Percentiles rank a stretch among this genome's conserved stretches.
These are phyloP conservation scores for Daphne laureola DNA, from an alignment of 441 rosid species.

Conservation along the genomic window DNA sequence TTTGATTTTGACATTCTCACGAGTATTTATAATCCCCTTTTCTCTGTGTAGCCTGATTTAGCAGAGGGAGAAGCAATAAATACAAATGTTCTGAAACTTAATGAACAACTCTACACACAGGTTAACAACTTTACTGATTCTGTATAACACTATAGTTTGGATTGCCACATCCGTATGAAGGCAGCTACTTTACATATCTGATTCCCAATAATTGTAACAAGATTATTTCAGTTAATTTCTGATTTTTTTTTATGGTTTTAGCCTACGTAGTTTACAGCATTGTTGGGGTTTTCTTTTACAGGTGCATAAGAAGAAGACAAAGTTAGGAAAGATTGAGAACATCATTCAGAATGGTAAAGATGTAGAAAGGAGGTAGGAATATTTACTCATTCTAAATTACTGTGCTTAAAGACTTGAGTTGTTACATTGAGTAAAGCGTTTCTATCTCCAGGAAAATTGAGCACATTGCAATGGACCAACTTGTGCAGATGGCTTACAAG, in stretches of 20 bases:
- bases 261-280: neutral
- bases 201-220: too few species aligned
- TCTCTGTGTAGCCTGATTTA: conserved; percentile 74
- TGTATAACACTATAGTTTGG: neutral
- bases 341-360: conserved; percentile 45
- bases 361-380: conserved; percentile 51
- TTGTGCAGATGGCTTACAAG: conserved; percentile 73
- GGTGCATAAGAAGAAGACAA: conserved; percentile 55
- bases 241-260: neutral
- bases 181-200: too few species aligned
- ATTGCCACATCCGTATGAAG: too few species aligned
- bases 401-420: conserved; percentile 8
- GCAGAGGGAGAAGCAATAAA: conserved; percentile 66
- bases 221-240: neutral
- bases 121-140: conserved; percentile 23
- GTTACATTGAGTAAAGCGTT: conserved; percentile 15
- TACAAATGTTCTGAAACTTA: conserved; percentile 56
- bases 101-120: conserved; percentile 64
- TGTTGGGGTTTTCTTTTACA: conserved; percentile 18
- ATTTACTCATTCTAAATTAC: conserved; percentile 13
- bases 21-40: neutral
- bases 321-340: conserved; percentile 49
- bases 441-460: conserved; percentile 59
- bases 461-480: conserved; percentile 76
- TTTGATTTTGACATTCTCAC: conserved; percentile 8